Percentiles rank a stretch among this genome's conserved stretches.
Conservation (phyloP, 2,329 filamentous ascomycete genomes). For the Corniculantispora saksenae region DNA sequence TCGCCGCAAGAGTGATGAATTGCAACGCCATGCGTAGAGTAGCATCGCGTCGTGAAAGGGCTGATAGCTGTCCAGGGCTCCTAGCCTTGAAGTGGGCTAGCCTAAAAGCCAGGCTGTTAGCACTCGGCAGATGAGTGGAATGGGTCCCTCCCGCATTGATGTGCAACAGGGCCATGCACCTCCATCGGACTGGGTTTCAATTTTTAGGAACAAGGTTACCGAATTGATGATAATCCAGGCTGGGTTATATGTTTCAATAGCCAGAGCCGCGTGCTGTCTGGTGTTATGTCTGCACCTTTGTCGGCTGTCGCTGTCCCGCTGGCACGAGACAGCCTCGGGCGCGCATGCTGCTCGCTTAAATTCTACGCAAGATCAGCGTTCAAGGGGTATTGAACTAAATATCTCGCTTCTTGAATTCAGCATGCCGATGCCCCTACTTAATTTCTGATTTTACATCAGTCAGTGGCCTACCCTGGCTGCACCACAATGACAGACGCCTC, state of each 20-base stretch:
- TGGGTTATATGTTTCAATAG: background rate
- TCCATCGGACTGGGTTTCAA: background rate
- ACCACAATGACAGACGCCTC: background rate
- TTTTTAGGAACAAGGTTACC: background rate
- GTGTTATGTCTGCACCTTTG: background rate
- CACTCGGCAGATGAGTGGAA: background rate
- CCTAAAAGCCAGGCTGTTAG: background rate
- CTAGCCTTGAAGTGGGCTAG: background rate
- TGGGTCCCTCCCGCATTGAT: background rate
- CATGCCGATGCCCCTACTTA: background rate
- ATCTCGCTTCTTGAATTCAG: background rate
- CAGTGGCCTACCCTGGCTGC: background rate
- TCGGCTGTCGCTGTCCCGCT: too few relatives aligned
- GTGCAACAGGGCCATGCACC: background rate
- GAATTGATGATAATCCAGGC: too few relatives aligned
- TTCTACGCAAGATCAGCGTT: background rate
- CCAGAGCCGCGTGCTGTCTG: too few relatives aligned
- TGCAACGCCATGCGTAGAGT: background rate
- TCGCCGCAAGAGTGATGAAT: background rate
- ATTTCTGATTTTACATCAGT: background rate
- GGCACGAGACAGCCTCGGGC: background rate
- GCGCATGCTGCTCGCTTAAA: background rate
- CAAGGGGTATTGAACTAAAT: background rate
- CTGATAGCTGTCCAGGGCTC: background rate
- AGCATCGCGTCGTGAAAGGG: background rate